Percentiles rank a stretch among this genome's conserved stretches.
Evolutionary conservation across 345 rosid species (phyloP).

Genomic region (Salix udensis): DNA sequence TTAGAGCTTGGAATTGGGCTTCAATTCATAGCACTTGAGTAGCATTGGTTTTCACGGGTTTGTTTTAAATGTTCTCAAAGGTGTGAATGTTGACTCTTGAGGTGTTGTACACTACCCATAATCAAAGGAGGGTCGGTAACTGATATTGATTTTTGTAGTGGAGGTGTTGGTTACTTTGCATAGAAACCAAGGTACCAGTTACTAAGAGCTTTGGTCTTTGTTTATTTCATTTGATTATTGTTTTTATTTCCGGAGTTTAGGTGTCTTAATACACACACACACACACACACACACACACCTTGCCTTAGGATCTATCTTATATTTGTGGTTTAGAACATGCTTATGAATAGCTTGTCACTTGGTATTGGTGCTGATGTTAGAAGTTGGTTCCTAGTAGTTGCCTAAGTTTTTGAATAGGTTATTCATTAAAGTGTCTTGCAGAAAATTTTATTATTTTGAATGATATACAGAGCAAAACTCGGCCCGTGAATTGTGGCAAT

Average conservation of each 20-base stretch:
- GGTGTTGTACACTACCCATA: constrained; percentile 24
- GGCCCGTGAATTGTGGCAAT: constrained; percentile 46
- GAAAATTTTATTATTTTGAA: constrained; percentile 16
- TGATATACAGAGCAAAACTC: constrained; percentile 26
- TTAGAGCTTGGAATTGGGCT: constrained; percentile 17
- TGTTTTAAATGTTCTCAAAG: constrained; percentile 16
- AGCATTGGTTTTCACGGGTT: constrained; percentile 18
- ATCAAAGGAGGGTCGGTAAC: constrained; percentile 56
- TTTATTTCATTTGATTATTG: constrained; percentile 33
- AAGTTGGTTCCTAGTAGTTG: constrained; percentile 45
- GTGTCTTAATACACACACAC: background rate
- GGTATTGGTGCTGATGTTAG: constrained; percentile 21
- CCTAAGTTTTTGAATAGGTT: constrained; percentile 25
- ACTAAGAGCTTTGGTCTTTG: constrained; percentile 22
- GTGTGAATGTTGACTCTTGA: constrained; percentile 22
- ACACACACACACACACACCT: background rate
- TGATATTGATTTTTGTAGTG: constrained; percentile 17
- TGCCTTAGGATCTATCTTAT: constrained; percentile 23
- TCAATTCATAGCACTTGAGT: constrained; percentile 31
- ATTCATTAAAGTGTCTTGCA: constrained; percentile 9
- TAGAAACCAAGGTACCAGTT: constrained; percentile 50
- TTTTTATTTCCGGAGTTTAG: constrained; percentile 34
- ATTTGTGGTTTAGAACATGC: constrained; percentile 23
- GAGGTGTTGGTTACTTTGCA: constrained; percentile 41
- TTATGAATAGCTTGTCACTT: constrained; percentile 11